Conservation (phyloP, 768 basidiomycete genomes). For the Collybiopsis luxurians region DNA sequence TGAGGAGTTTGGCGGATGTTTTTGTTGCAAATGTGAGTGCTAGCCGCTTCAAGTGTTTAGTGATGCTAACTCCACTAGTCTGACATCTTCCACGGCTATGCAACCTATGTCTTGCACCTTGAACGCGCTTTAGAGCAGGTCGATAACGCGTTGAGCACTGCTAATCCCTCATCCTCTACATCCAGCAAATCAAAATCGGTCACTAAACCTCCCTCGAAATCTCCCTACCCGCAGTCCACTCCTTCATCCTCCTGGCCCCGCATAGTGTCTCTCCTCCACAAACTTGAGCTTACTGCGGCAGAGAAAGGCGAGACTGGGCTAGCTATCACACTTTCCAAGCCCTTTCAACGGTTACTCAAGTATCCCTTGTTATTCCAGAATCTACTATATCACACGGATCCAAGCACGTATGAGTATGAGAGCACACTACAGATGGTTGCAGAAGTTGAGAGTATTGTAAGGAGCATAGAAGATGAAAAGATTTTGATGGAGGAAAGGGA, state of each 20-base stretch:
- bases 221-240: no score
- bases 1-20: slow-evolving; percentile 91
- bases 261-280: slow-evolving; percentile 69
- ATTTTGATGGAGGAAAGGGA: slow-evolving; percentile 4
- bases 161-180: not conserved
- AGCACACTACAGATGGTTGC: slow-evolving; percentile 95
- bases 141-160: slow-evolving; percentile 71
- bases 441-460: slow-evolving; percentile 93
- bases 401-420: slow-evolving; percentile 96
- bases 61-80: slow-evolving; percentile 49
- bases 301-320: slow-evolving; percentile 93
- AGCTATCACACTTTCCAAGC: slow-evolving; percentile 93
- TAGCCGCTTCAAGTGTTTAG: slow-evolving; percentile 11
- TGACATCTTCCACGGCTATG: slow-evolving; percentile 91
- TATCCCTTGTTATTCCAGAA: slow-evolving; percentile 98
- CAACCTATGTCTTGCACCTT: slow-evolving; percentile 90
- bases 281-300: slow-evolving; percentile 74
- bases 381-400: slow-evolving; percentile 93
- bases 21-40: slow-evolving; percentile 85
- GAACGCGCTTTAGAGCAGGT: slow-evolving; percentile 88
- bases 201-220: not conserved
- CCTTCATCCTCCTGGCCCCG: slow-evolving; percentile 49
- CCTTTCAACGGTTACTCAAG: slow-evolving; percentile 94
- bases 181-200: not conserved
- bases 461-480: slow-evolving; percentile 55